Base-by-base conservation (phyloP, 768 basidiomycete species). In the Leucocoprinus leucothites region DNA sequence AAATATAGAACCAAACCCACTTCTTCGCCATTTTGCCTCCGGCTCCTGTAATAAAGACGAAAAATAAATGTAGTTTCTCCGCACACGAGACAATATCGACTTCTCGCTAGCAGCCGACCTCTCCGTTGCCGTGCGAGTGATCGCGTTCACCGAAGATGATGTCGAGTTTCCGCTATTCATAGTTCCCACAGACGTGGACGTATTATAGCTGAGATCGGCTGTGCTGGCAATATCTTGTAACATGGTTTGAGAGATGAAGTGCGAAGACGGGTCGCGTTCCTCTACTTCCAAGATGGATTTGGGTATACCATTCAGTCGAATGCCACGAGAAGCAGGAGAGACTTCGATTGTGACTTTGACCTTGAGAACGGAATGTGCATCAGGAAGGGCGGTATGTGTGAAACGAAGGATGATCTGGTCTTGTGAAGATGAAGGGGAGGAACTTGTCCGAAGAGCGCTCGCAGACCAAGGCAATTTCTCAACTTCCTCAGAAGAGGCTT, bases 41-140 rank as follows among this genome's bases (percentile, higher is more conserved):
- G 97, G 97, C 64, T 98, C 96, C 69, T 98, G 97, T 47, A 99
- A 71, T 46, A 99, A 74, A 0, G 95, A 97, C 1, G 95, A 95
- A 68, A 99, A 98, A 70, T 98, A 98, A 51, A 98, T 98, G 64
- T 99, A 99, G 67, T 91, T 96, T 57, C 97, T 79, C 64, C 86
- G 82, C 19, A 98, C 91, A 59, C 94, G 78, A 4, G 91, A 85
- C 14, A 90, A 65, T n/a, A 98, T 89, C 3, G 87, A 84, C 67
- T 94, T 92, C 59, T 92, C 87, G 5, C 83, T 87, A 1, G 81
- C 81, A 5, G 81, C 71, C 67, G 83, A 67, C 71, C 87, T 60
- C 67, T 82, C 66, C 26, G 69, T 65, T 19, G 65, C 69, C 3
- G 71, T 61, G 8, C 81, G 69, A 41, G 69, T 70, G 4, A 75